phyloP scores from a whole-genome alignment of 306 rosid genomes.

The Citrullus amarus region DNA sequence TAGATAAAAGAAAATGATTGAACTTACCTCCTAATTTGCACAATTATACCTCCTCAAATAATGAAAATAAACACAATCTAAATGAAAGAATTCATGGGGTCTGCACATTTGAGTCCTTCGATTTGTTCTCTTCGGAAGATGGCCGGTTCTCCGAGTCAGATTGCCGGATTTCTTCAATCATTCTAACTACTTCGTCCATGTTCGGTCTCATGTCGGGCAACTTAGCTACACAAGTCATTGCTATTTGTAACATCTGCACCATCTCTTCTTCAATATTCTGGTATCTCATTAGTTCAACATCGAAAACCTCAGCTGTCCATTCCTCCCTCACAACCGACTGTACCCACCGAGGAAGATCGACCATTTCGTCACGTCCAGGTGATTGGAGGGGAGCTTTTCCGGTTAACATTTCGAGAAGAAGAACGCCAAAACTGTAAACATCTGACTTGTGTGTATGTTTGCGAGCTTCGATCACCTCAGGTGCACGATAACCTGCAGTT shows the following conservation, averaged over 20 bases:
- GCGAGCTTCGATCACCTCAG: slow-evolving; percentile 78
- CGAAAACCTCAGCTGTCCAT: slow-evolving; percentile 97
- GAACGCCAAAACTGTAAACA: slow-evolving; percentile 86
- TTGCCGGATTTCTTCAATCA: slow-evolving; percentile 93
- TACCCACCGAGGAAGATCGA: slow-evolving; percentile 96
- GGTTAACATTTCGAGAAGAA: slow-evolving; percentile 81
- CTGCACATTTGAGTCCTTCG: slow-evolving; percentile 74
- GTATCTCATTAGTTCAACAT: slow-evolving; percentile 83
- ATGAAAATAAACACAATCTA: slow-evolving; percentile 8
- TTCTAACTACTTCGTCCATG: slow-evolving; percentile 78
- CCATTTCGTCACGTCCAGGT: slow-evolving; percentile 80
- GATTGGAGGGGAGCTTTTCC: slow-evolving; percentile 95
- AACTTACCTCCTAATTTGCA: slow-evolving; percentile 5
- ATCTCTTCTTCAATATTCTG: slow-evolving; percentile 89
- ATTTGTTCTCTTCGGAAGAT: slow-evolving; percentile 86
- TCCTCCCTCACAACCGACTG: slow-evolving; percentile 96
- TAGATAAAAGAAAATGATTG: background rate
- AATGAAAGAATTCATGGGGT: slow-evolving; percentile 47
- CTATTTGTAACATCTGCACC: slow-evolving; percentile 97
- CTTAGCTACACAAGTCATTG: slow-evolving; percentile 85
- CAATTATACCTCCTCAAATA: background rate
- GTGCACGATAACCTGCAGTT: slow-evolving; percentile 89
- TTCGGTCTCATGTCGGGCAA: slow-evolving; percentile 77
- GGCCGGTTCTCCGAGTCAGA: slow-evolving; percentile 97
- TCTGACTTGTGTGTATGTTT: slow-evolving; percentile 89